A percentile compares a stretch with the other conserved stretches of the same genome.
Evolutionary conservation across 495 filamentous ascomycete genomes (phyloP).

Genomic region (Xylaria intraflava): DNA sequence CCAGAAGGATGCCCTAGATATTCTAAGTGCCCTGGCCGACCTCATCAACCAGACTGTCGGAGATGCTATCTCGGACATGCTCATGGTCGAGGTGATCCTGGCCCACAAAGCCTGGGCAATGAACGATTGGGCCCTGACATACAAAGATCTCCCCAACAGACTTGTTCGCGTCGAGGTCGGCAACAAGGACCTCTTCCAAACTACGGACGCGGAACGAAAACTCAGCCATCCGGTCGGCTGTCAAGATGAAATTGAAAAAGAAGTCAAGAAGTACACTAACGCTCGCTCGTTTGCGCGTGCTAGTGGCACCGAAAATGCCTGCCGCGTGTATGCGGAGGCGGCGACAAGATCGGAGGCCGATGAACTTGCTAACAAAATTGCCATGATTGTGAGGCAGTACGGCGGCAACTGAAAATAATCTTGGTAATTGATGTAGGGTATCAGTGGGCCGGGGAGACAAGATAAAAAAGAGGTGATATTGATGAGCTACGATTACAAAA

Average conservation of each 20-base stretch:
- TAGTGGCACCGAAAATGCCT: slow-evolving; percentile 91
- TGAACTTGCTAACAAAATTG: slow-evolving; percentile 77
- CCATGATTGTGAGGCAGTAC: slow-evolving; percentile 55
- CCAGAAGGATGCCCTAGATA: slow-evolving; percentile 77
- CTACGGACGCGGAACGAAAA: slow-evolving; percentile 84
- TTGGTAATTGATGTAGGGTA: background rate
- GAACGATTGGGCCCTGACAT: slow-evolving; percentile 86
- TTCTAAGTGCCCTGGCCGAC: slow-evolving; percentile 70
- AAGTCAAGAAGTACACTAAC: slow-evolving; percentile 84
- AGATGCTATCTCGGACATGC: slow-evolving; percentile 89
- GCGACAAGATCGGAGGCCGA: slow-evolving; percentile 77
- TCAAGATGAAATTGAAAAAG: slow-evolving; percentile 76
- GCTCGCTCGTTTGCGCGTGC: slow-evolving; percentile 87
- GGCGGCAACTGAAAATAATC: slow-evolving; percentile 8
- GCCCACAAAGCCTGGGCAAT: slow-evolving; percentile 90
- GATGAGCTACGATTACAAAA: slow-evolving; percentile 6
- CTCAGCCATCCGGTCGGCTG: slow-evolving; percentile 71
- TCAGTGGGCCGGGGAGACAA: background rate
- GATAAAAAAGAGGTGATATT: background rate
- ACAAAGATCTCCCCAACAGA: slow-evolving; percentile 93
- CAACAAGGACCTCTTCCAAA: slow-evolving; percentile 80
- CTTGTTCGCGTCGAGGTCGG: slow-evolving; percentile 84
- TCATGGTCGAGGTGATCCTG: slow-evolving; percentile 93
- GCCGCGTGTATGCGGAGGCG: slow-evolving; percentile 95
- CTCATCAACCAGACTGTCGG: slow-evolving; percentile 98